Evolutionary conservation across 129 eudicot species (phyloP), one percentile per base, ranked within the genome.

Genomic region (Helianthus tuberosus): DNA sequence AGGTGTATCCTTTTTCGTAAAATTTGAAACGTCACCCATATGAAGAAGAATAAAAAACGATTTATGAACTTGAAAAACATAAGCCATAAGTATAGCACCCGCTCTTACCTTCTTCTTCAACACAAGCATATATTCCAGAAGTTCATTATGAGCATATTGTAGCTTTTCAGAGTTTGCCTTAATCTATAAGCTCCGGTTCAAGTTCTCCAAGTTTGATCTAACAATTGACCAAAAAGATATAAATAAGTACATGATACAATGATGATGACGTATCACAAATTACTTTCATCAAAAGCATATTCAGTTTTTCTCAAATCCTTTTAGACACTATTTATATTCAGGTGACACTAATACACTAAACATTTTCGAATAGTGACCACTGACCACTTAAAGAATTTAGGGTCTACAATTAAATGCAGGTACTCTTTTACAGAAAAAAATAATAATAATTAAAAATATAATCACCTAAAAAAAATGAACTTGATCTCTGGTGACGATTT

Each of bases 111-210:
- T 89, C 72, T 83, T 84, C 75, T 27, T 27, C 32, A 92, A 70
- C n/a, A 92, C 96, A 61, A 92, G 87, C 78, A 69, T 89, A 52
- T 89, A 92, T 78, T 92, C 98, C 23, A 87, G 13, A 73, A 92
- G 89, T 77, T 92, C 98, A 80, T 77, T 87, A 70, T 92, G 82
- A 57, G 96, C 82, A 35, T 82, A 89, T 17, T 80, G 87, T 61
- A 92, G 77, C 80, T 87, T 92, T 73, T 87, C 94, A 71, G 78
- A 87, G 75, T 92, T 92, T 14, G 81, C 77, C 60, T 89, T 92
- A 89, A 92, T 87, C 81, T 92, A 96, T 78, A 77, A 92, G 76
- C 77, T 92, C 94, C 13, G 66, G 84, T 85, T 92, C 98, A 67
- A 80, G 84, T 50, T 87, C 98, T 63, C 86, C 94, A 68, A 92